Conservation (phyloP, 192 early-diverging fungal genomes). For the Coemansia sp. region DNA sequence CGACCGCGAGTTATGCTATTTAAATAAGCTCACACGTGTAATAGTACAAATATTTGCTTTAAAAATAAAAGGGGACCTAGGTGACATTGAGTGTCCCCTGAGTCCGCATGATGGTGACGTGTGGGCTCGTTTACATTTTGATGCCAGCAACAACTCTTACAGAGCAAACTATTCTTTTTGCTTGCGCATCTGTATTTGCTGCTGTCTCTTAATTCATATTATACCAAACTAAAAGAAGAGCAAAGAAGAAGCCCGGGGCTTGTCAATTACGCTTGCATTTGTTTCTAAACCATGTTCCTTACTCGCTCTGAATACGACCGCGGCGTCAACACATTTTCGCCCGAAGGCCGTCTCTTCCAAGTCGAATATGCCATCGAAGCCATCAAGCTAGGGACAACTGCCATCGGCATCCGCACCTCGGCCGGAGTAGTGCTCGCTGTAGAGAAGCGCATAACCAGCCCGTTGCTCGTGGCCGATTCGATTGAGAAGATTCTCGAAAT, state of each 20-base stretch:
- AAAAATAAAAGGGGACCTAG: background rate
- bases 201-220: background rate
- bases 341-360: slow-evolving; percentile 99
- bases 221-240: background rate
- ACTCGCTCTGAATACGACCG: slow-evolving; percentile 95
- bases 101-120: background rate
- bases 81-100: background rate
- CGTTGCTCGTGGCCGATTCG: slow-evolving; percentile 86
- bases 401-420: slow-evolving; percentile 95
- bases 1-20: no score
- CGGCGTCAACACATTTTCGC: slow-evolving; percentile 99
- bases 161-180: background rate
- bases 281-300: slow-evolving; percentile 34
- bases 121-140: background rate
- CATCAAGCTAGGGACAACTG: slow-evolving; percentile 98
- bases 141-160: background rate
- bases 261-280: background rate
- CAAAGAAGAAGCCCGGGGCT: background rate
- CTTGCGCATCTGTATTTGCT: background rate
- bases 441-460: slow-evolving; percentile 94
- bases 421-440: slow-evolving; percentile 94
- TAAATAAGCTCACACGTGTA: no score
- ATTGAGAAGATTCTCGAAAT: slow-evolving; percentile 99
- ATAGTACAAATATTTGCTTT: no score
- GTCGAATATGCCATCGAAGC: slow-evolving; percentile 99